A percentile compares a stretch with the other conserved stretches of the same genome.
Conservation (phyloP, 1,284 basidiomycete species). For the Rugosomyces carneus region DNA sequence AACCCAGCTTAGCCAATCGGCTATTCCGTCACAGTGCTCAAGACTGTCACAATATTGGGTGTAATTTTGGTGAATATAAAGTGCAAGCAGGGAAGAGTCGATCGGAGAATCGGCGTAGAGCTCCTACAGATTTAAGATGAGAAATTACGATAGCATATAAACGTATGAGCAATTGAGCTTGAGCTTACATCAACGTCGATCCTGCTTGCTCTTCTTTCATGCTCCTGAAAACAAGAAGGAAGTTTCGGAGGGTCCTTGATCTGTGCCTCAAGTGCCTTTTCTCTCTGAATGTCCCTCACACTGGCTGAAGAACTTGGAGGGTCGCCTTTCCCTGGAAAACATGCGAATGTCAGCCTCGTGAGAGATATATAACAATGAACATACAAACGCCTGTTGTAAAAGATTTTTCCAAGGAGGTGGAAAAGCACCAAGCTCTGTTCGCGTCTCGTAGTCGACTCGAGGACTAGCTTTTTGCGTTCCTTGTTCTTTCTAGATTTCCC, state of each 20-base stretch:
- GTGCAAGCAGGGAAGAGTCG: conserved; percentile 80
- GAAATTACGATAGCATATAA: background rate
- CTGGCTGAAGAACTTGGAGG: conserved; percentile 45
- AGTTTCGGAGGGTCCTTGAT: conserved; percentile 47
- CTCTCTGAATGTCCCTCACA: conserved; percentile 50
- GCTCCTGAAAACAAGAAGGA: conserved; percentile 49
- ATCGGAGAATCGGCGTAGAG: conserved; percentile 86
- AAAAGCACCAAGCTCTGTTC: conserved; percentile 88
- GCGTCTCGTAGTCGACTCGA: conserved; percentile 72
- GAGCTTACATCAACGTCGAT: conserved; percentile 70
- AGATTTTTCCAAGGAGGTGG: conserved; percentile 87
- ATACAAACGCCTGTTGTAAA: conserved; percentile 88
- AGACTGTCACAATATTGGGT: conserved; percentile 76
- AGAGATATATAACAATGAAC: background rate
- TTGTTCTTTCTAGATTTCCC: conserved; percentile 29
- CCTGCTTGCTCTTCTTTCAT: conserved; percentile 66
- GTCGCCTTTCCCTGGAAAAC: conserved; percentile 65
- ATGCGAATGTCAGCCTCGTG: conserved; percentile 2
- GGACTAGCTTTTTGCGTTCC: conserved; percentile 26
- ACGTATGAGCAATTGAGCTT: background rate
- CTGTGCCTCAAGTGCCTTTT: conserved; percentile 46
- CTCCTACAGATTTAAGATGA: conserved; percentile 32
- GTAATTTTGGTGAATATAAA: conserved; percentile 95
- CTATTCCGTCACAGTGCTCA: conserved; percentile 66
- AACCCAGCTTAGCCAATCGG: conserved; percentile 77